phyloP scores from a whole-genome alignment of 441 rosid genomes.

The Bruguiera hainesii region DNA sequence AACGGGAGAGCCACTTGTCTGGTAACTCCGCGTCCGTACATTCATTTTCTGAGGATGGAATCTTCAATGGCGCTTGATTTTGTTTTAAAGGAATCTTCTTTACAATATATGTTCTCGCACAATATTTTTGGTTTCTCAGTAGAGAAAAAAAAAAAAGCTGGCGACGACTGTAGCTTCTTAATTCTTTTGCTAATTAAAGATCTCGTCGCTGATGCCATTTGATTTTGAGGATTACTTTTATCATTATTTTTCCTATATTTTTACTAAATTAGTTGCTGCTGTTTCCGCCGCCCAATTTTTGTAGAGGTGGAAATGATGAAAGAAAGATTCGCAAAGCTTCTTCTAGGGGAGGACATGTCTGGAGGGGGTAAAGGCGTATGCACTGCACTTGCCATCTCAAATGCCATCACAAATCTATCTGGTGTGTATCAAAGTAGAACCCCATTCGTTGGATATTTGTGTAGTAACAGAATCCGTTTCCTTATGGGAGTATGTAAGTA shows the following conservation, averaged over 20 bases:
- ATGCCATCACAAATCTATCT: constrained; percentile 95
- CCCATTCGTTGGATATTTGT: neutral
- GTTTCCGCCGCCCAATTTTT: neutral
- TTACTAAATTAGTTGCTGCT: neutral
- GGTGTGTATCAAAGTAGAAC: constrained; percentile 33
- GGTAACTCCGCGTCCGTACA: constrained; percentile 28
- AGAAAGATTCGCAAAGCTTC: constrained; percentile 95
- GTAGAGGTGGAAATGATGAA: constrained; percentile 94
- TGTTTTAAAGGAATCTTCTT: neutral
- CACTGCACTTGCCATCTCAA: constrained; percentile 94
- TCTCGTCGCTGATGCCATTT: neutral
- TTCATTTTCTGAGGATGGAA: neutral
- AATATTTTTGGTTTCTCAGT: too few relatives aligned
- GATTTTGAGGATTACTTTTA: neutral
- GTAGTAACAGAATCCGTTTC: too few relatives aligned
- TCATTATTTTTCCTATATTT: neutral
- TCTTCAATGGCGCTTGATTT: constrained; percentile 1
- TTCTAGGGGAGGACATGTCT: constrained; percentile 97
- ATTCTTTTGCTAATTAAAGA: neutral
- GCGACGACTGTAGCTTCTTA: too few relatives aligned
- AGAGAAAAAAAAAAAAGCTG: too few relatives aligned
- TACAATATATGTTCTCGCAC: too few relatives aligned
- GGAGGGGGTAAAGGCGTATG: constrained; percentile 98
- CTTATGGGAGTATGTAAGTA: neutral
- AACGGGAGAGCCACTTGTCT: constrained; percentile 51